Conservation (phyloP, 2,329 filamentous ascomycete genomes). For the Coniochaeta sp. region DNA sequence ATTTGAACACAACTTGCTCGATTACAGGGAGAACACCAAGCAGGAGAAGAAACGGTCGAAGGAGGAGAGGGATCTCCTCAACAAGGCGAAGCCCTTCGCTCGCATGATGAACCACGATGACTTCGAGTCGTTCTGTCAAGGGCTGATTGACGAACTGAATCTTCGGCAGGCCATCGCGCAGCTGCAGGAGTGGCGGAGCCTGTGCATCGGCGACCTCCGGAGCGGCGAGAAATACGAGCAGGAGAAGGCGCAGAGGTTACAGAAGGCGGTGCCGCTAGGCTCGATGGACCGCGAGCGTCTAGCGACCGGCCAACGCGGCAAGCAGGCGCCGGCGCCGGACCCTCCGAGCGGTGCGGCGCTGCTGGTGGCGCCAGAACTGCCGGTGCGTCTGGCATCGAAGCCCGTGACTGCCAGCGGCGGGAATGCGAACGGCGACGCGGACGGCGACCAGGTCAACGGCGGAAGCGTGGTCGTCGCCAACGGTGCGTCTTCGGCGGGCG, state of each 20-base stretch:
- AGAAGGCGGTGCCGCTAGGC: slow-evolving; percentile 64
- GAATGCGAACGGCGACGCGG: slow-evolving; percentile 39
- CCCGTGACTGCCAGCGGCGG: slow-evolving; percentile 20
- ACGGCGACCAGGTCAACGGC: slow-evolving; percentile 25
- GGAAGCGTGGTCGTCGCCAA: slow-evolving; percentile 20
- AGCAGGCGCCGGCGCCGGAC: slow-evolving; percentile 60
- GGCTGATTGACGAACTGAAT: slow-evolving; percentile 84
- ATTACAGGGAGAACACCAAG: slow-evolving; percentile 87
- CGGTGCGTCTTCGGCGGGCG: slow-evolving; percentile 22
- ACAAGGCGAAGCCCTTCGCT: slow-evolving; percentile 92
- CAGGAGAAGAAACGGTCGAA: slow-evolving; percentile 93
- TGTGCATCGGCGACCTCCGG: slow-evolving; percentile 76
- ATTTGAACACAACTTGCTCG: slow-evolving; percentile 88
- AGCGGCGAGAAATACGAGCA: slow-evolving; percentile 87
- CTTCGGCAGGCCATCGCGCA: slow-evolving; percentile 83
- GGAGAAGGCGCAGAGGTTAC: slow-evolving; percentile 72
- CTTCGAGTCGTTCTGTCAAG: slow-evolving; percentile 78
- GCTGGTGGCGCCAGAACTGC: slow-evolving; percentile 72
- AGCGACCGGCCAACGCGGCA: slow-evolving; percentile 62
- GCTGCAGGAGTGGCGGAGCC: slow-evolving; percentile 86
- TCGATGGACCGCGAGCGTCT: slow-evolving; percentile 77
- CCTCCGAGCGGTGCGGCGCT: slow-evolving; percentile 68
- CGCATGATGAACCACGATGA: slow-evolving; percentile 94
- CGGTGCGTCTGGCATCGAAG: slow-evolving; percentile 44
- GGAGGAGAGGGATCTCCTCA: slow-evolving; percentile 83